Evolutionary conservation across 2,329 filamentous ascomycete genomes (phyloP), one percentile per base, ranked within the genome.

Genomic region (Neocucurbitaria cava): DNA sequence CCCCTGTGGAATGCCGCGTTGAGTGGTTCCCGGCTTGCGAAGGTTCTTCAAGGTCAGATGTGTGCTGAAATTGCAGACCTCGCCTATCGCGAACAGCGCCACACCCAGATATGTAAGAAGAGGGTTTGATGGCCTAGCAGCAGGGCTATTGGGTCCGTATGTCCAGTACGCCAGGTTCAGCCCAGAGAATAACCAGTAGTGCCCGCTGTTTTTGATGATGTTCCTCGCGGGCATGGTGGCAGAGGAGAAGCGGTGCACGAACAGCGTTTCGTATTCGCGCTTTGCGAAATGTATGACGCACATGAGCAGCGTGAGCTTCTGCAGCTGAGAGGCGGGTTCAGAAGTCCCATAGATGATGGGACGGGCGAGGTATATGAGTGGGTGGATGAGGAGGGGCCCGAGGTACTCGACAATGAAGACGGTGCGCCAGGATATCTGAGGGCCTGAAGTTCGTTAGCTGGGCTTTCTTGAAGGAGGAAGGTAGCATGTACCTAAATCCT

Each of bases 331-430:
- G 69, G 82, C 80, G 38, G 79, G 76, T 36, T 67, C 82, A 70
- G 72, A 80, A 70, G 68, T 81, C 60, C 81, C 82, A 79, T 92
- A 92, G 67, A 92, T 81, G 74, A 89, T 87, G 21, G 89, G 87
- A 44, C 92, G 90, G 50, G 90, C 81, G 64, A 84, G 77, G 76
- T 85, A 87, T 75, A 92, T 82, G 66, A 91, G 81, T 40, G 86
- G 85, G 80, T 97, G 93, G 79, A 98, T 90, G 69, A 97, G 78
- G 69, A 98, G 85, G 5, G 95, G 95, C 3, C 95, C 95, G 62
- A 95, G 79, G 77, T 99, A 99, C 79, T 99, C 95, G 80, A 97
- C 88, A 59, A 97, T 80, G 82, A 94, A 99, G 76, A 98, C 94
- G 56, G 91, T 95, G 61, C 87, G 88, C 95, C 95, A 99, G 59